A percentile compares a stretch with the other conserved stretches of the same genome.
phyloP scores from a whole-genome alignment of 371 early-diverging fungal genomes.

The Rhizopus sp. region DNA sequence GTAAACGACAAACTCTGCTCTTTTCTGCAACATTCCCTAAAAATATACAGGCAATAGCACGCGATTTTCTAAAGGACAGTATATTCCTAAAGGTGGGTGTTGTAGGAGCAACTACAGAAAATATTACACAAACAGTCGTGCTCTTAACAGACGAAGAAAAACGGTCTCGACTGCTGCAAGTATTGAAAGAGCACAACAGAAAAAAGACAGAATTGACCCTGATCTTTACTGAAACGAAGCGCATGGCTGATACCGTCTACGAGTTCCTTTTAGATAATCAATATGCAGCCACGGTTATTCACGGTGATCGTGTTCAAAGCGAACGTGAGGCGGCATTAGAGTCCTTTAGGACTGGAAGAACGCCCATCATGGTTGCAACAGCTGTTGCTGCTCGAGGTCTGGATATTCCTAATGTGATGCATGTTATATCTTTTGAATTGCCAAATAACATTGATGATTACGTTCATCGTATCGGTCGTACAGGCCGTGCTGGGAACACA shows the following conservation, averaged over 20 bases:
- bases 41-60: constrained; percentile 92
- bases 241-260: constrained; percentile 94
- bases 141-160: constrained; percentile 79
- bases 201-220: constrained; percentile 73
- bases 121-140: constrained; percentile 90
- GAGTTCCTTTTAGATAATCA: constrained; percentile 64
- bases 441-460: constrained; percentile 94
- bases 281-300: constrained; percentile 91
- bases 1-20: constrained; percentile 93
- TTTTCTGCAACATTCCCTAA: constrained; percentile 98
- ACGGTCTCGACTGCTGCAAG: constrained; percentile 74
- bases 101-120: constrained; percentile 95
- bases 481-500: constrained; percentile 96
- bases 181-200: constrained; percentile 63
- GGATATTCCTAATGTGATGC: constrained; percentile 88
- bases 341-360: constrained; percentile 85
- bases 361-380: constrained; percentile 98
- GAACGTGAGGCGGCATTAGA: constrained; percentile 95
- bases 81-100: constrained; percentile 94
- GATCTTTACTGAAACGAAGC: constrained; percentile 98
- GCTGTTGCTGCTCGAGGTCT: constrained; percentile 99
- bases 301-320: constrained; percentile 95
- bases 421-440: constrained; percentile 93
- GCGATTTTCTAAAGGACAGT: constrained; percentile 93
- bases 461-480: constrained; percentile 91